phyloP scores from a whole-genome alignment of 1,284 basidiomycete genomes.

The Boletus putidus region DNA sequence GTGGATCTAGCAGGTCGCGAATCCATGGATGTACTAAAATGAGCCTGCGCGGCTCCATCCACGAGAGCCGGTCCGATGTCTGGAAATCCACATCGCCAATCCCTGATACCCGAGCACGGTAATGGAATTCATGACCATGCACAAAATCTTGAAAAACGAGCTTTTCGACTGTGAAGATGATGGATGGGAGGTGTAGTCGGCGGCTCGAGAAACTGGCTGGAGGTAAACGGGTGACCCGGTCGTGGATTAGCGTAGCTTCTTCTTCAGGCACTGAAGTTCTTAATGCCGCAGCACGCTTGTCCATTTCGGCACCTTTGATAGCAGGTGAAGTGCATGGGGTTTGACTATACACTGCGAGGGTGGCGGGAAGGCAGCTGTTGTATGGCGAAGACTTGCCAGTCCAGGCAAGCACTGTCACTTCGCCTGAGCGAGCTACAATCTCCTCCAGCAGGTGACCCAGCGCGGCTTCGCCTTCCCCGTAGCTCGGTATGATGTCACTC shows the following conservation, averaged over 20 bases:
- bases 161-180: not conserved
- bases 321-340: not conserved
- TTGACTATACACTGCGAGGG: constrained; percentile 8
- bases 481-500: constrained; percentile 17
- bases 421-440: constrained; percentile 16
- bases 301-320: not conserved
- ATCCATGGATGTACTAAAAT: constrained; percentile 2
- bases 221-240: not conserved
- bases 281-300: not conserved
- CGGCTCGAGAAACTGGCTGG: not conserved
- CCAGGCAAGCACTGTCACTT: constrained; percentile 20
- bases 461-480: constrained; percentile 14
- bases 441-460: constrained; percentile 21
- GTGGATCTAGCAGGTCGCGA: not conserved
- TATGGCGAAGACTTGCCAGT: constrained; percentile 16
- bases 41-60: not conserved
- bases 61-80: not conserved
- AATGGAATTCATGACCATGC: not conserved
- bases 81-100: not conserved
- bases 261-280: not conserved
- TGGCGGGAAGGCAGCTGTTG: constrained; percentile 15
- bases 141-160: not conserved
- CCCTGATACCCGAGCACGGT: not conserved
- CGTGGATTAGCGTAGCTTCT: not conserved
- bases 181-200: not conserved